Evolutionary conservation across 305 asterid genomes (phyloP), one percentile per base, ranked within the genome.

Genomic region (Solanum hybrid): DNA sequence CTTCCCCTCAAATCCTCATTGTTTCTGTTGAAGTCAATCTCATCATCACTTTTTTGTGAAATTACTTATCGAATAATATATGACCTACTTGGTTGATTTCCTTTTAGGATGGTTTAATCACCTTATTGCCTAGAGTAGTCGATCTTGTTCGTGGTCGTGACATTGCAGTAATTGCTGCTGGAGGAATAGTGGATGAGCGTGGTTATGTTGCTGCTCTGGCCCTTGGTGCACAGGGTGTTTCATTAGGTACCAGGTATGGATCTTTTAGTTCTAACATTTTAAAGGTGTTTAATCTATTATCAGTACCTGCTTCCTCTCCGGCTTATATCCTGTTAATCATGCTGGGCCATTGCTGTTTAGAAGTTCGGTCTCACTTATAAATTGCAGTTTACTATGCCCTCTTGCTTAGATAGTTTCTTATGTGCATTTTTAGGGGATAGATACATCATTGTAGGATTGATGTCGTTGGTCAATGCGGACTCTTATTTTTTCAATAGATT

Each of bases 141-240:
- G 98, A 97, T 88, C 95, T 96, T 26, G 98, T 93, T 64, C 88
- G 85, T 11, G 93, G 88, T 72, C 92, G 22, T 46, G 91, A 89
- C 84, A 95, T 95, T 88, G 93, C 97, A 10, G 87, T 97, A 72
- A 95, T 97, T 88, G 98, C 98, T 75, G 97, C 98, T 35, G 99
- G 99, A 2, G 99, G 98, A 77, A 96, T 97, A 6, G 95, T 95
- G 85, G 98, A 97, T 26, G 99, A 94, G 92, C 98, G 96, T 87
- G 98, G 98, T 90, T 97, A 96, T 91, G 98, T 95, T 16, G 98
- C 99, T 88, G 96, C 98, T n/a, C 93, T 97, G 90, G 97, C 98
- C 91, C 98, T 97, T 84, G 98, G 99, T 91, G 99, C 99, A 24
- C 95, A 94, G 75, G 99, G 95, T 5, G 93, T 96, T 88, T 95